Evolutionary conservation across 2,329 filamentous ascomycete genomes (phyloP).

Genomic region (Phyllosticta paracitricarpa): DNA sequence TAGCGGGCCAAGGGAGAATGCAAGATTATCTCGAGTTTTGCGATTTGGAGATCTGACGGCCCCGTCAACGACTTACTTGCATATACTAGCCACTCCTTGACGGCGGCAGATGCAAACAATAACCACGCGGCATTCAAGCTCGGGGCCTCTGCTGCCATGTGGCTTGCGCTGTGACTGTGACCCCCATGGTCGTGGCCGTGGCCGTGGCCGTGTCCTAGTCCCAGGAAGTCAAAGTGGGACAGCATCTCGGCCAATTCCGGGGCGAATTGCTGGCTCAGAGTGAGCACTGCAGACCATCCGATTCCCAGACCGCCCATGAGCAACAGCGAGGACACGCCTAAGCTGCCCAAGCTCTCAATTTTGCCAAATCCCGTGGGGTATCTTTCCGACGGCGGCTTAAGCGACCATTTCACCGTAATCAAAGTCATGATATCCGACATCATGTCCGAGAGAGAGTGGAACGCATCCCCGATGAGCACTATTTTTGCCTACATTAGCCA

Average conservation of each 20-base stretch:
- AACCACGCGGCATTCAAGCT: slow-evolving; percentile 94
- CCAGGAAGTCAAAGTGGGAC: slow-evolving; percentile 33
- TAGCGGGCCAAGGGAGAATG: slow-evolving; percentile 13
- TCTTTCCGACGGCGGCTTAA: slow-evolving; percentile 69
- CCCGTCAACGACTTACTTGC: slow-evolving; percentile 54
- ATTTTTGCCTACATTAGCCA: slow-evolving; percentile 12
- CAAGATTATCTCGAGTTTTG: not conserved
- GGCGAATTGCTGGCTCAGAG: slow-evolving; percentile 42
- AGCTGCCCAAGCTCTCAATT: slow-evolving; percentile 87
- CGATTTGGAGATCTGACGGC: not conserved
- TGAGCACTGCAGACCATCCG: slow-evolving; percentile 57
- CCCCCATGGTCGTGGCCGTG: slow-evolving; percentile 46
- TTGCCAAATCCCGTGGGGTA: slow-evolving; percentile 95
- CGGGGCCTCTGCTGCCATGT: slow-evolving; percentile 45
- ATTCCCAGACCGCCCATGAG: slow-evolving; percentile 86
- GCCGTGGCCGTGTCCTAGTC: slow-evolving; percentile 53
- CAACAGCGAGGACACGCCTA: slow-evolving; percentile 87
- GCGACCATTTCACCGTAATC: slow-evolving; percentile 85
- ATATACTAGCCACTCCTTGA: slow-evolving; percentile 96
- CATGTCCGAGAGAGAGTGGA: slow-evolving; percentile 90
- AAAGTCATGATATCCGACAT: slow-evolving; percentile 92
- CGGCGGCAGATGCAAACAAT: slow-evolving; percentile 73
- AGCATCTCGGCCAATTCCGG: slow-evolving; percentile 35
- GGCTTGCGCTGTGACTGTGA: slow-evolving; percentile 29
- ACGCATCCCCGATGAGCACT: slow-evolving; percentile 83